A percentile compares a stretch with the other conserved stretches of the same genome.
These are phyloP conservation scores for Heliocybe sulcata DNA, from an alignment of 1,284 basidiomycete species.

Conservation along the genomic window DNA sequence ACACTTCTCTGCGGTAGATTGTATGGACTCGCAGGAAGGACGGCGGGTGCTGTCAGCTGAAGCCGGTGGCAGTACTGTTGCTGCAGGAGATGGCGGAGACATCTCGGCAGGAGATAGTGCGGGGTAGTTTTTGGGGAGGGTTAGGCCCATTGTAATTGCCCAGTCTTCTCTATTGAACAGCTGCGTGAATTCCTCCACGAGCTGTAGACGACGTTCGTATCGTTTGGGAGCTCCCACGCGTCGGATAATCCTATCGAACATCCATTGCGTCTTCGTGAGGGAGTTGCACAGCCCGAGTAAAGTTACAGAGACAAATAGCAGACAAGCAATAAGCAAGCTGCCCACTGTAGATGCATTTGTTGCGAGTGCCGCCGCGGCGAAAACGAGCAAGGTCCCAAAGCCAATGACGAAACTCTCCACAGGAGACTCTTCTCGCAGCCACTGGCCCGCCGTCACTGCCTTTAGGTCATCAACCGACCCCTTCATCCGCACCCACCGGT, in stretches of 20 bases:
- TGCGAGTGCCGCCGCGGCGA: neutral
- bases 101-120: too few relatives aligned
- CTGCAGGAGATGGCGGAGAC: too few relatives aligned
- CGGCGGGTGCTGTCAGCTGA: too few relatives aligned
- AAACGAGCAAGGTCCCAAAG: conserved; percentile 1
- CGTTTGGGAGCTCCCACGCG: neutral
- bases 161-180: conserved; percentile 1
- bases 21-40: too few relatives aligned
- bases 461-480: conserved; percentile 9
- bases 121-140: too few relatives aligned
- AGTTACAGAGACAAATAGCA: neutral
- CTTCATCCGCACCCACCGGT: conserved; percentile 8
- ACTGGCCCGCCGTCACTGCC: conserved; percentile 2
- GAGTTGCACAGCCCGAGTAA: conserved; percentile 1
- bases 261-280: neutral
- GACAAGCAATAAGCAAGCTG: neutral
- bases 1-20: too few relatives aligned
- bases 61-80: too few relatives aligned
- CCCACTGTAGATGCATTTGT: neutral
- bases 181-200: conserved; percentile 1
- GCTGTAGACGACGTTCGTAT: neutral
- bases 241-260: neutral
- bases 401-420: neutral
- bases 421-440: neutral
- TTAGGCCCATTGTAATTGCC: too few relatives aligned